Conservation (phyloP, 148 eudicot genomes). For the Persicaria maculosa region DNA sequence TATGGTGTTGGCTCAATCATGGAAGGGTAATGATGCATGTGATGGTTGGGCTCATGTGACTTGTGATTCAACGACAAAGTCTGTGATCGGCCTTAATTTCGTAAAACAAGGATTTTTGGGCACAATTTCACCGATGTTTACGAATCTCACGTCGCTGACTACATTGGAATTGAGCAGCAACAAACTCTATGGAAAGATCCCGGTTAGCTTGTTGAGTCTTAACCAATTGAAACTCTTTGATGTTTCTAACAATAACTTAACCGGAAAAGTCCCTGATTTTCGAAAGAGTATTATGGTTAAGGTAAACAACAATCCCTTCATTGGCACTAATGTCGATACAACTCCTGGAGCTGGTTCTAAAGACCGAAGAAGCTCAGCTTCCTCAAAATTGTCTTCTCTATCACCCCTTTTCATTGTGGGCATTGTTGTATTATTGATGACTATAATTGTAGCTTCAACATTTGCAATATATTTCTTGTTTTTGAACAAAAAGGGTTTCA, state of each 20-base stretch:
- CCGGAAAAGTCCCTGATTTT: slow-evolving; percentile 29
- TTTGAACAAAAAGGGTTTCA: slow-evolving; percentile 13
- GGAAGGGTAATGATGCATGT: slow-evolving; percentile 38
- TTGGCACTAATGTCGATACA: slow-evolving; percentile 29
- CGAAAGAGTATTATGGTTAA: slow-evolving; percentile 12
- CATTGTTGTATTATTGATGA: slow-evolving; percentile 15
- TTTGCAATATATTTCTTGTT: slow-evolving; percentile 10
- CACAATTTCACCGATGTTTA: slow-evolving; percentile 28
- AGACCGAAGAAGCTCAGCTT: neutral
- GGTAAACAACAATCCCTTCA: slow-evolving; percentile 21
- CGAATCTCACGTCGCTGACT: slow-evolving; percentile 28
- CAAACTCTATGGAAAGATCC: slow-evolving; percentile 27
- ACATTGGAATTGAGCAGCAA: slow-evolving; percentile 25
- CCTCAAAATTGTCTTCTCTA: neutral
- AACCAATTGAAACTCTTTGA: slow-evolving; percentile 21
- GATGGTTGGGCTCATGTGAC: slow-evolving; percentile 30
- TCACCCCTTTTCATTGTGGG: slow-evolving; percentile 2
- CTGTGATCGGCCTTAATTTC: slow-evolving; percentile 23
- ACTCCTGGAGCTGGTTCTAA: neutral
- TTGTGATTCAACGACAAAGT: slow-evolving; percentile 19
- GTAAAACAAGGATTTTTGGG: slow-evolving; percentile 27
- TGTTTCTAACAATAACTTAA: slow-evolving; percentile 31
- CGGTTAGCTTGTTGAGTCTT: slow-evolving; percentile 16
- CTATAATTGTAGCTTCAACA: slow-evolving; percentile 5
- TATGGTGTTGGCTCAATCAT: slow-evolving; percentile 20